Base-by-base conservation (phyloP, 345 rosid genomes). In the Leavenworthia alabamica region DNA sequence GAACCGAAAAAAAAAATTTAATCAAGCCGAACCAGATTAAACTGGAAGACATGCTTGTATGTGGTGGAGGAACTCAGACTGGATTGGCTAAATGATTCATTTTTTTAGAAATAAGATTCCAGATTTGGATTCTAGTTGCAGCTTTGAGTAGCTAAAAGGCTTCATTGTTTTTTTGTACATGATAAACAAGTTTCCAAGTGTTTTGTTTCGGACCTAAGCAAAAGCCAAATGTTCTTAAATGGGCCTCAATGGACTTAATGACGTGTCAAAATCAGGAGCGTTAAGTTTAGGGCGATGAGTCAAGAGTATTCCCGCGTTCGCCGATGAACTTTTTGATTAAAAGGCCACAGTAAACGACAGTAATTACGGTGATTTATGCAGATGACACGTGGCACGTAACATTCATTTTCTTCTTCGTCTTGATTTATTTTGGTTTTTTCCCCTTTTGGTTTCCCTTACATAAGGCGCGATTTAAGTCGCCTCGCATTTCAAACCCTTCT, bases 401-500 rank as follows among this genome's bases (percentile, higher is more conserved):
- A 35, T 53, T 41, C 55, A 17, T 15, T 26, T 46, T n/a, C 16
- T 26, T 43, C 67, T 69, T 73, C 80, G 74, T 85, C 83, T 75
- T 43, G 33, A 48, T 60, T 31, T n/a, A n/a, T 20, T 12, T 52
- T n/a, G 5, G 29, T 44, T n/a, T n/a, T n/a, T n/a, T n/a, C 22
- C 59, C 27, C 27, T 39, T 48, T 36, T 10, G 42, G 44, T 40
- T 54, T 28, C 48, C 56, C 56, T 62, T 39, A 49, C 27, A 62
- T 73, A 76, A 59, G 75, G 81, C 88, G 86, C 94, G 86, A 81
- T 78, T 82, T 75, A 73, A 79, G 65, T 59, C 54, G 8, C 56
- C 60, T 58, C 54, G 61, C 71, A 58, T 83, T 87, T 77, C 75
- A 73, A 82, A 80, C 70, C 75, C 77, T 66, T 66, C 22, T 20